Evolutionary conservation across 1,284 basidiomycete genomes (phyloP), one percentile per base, ranked within the genome.

Genomic region (Afroboletus lepidellus): DNA sequence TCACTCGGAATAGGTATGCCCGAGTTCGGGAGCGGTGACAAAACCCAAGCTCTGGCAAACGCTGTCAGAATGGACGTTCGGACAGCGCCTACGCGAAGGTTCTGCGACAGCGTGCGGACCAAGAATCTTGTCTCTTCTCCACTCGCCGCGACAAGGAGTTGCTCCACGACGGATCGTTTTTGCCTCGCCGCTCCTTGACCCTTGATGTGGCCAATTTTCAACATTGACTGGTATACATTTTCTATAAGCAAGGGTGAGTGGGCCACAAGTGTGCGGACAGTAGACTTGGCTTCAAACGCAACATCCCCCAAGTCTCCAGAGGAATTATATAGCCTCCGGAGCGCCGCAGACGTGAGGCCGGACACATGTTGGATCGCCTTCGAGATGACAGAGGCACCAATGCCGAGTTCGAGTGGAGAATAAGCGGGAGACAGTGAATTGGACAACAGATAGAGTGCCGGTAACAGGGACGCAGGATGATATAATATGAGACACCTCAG

Each of bases 121-220:
- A 97, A 75, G 62, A 86, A 98, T 27, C 94, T 80, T 20, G 83
- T 80, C 72, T 98, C 93, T 67, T 97, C 94, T 12, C 93, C 94
- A 51, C 80, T 83, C 1, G 92, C 87, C 8, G 92, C 81, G 3
- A 97, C 83, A 24, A 97, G 79, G 33, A 97, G 77, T 62, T 84
- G 87, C 60, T 93, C 86, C 3, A 94, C 87, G 25, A 92, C 78
- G 39, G 83, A 81, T 44, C 90, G 87, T 67, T 94, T 95, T 55
- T 83, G 76, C 60, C 83, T 87, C 3, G 81, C 77, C 44, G 91
- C 85, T 13, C 92, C 90, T 58, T 78, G 74, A 0, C 93, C 93
- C 65, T 84, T 89, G 30, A 84, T 76, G 25, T 69, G 64, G 3
- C 86, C 79, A 33, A 93, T 84, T 57, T 79, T 80, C 47, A 90